Evolutionary conservation across 2,329 filamentous ascomycete species (phyloP), one percentile per base, ranked within the genome.

Genomic region (Fusarium tupiense): DNA sequence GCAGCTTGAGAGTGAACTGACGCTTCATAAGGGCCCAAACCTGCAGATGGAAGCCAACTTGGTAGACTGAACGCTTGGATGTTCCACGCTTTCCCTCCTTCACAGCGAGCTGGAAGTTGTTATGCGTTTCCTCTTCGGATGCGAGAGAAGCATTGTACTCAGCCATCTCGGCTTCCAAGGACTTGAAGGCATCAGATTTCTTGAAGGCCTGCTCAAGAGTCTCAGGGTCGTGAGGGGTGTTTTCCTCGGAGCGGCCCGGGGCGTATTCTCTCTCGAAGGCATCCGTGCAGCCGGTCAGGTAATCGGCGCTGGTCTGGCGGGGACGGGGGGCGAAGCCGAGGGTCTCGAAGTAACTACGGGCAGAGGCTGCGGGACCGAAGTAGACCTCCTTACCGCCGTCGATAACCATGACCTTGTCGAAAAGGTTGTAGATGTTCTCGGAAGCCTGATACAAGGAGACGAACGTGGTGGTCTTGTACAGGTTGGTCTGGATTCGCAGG

Each of bases 361-460:
- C 94, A 71, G 93, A 89, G 3, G 86, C 82, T 1, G 89, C 84
- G 1, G 91, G 91, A 2, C 94, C 94, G 68, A 93, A 95, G 83
- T 91, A 96, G 40, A 94, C 92, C 80, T 95, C 91, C 35, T 88
- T 89, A 5, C 94, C 94, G 46, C 89, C 88, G 70, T 95, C 92
- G 63, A 96, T 93, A 41, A 95, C 92, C 78, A 97, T 85, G 19
- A 96, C 93, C 82, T 96, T 96, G 85, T 97, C 94, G 71, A 96
- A 95, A 40, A 91, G 89, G 29, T 87, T 87, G 83, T 94, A 95
- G 70, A 96, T 94, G 76, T 91, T 94, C 82, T 96, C 93, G 0
- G 92, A 94, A 0, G 93, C 94, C 80, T 97, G 94, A 81, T 97
- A 97, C 1, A 97, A 85, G 0, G 94, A 94, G 4, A 97, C 94